Evolutionary conservation across 257 asterid species (phyloP).

Genomic region (Solanum chiquidenum): DNA sequence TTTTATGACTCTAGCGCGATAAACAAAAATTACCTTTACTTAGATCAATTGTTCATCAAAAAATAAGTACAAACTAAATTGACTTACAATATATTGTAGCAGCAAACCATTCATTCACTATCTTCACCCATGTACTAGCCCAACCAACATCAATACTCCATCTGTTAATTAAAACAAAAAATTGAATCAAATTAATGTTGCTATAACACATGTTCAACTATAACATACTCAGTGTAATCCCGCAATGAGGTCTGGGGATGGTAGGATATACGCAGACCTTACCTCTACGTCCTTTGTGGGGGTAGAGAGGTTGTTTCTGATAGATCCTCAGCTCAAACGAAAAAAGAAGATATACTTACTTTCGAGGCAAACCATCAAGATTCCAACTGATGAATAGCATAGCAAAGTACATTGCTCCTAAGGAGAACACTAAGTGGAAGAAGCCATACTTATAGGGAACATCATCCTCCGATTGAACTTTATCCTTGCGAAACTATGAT

Average conservation of each 20-base stretch:
- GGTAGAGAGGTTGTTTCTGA: neutral
- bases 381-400: conserved; percentile 94
- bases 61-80: neutral
- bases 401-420: conserved; percentile 94
- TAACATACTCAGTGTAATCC: neutral
- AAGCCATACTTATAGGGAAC: conserved; percentile 76
- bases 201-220: neutral
- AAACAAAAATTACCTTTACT: neutral
- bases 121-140: conserved; percentile 95
- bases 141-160: conserved; percentile 97
- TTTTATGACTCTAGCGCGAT: neutral
- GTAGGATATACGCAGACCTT: neutral
- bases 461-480: conserved; percentile 48
- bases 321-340: neutral
- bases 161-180: conserved; percentile 18
- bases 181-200: neutral
- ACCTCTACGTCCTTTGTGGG: neutral
- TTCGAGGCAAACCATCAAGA: conserved; percentile 57
- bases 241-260: neutral
- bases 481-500: conserved; percentile 50
- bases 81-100: conserved; percentile 77
- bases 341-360: conserved; percentile 30
- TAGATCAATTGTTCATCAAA: neutral
- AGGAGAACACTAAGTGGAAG: conserved; percentile 71
- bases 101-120: conserved; percentile 88